A percentile compares a stretch with the other conserved stretches of the same genome.
Conservation (phyloP, 1,284 basidiomycete genomes). For the Psilocybe mexicana region DNA sequence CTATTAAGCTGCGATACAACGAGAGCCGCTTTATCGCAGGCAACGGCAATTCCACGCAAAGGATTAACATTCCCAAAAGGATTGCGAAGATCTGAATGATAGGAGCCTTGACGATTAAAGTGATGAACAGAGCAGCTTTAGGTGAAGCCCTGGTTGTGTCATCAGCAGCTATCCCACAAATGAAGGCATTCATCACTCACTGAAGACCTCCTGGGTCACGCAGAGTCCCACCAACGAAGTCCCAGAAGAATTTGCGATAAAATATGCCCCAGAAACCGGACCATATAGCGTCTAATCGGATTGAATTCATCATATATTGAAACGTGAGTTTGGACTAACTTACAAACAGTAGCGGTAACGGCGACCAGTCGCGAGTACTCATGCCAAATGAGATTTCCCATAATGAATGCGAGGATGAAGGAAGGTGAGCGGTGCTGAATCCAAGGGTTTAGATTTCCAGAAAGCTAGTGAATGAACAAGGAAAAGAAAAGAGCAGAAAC, state of each 20-base stretch:
- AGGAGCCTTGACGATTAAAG: constrained; percentile 73
- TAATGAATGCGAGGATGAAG: constrained; percentile 32
- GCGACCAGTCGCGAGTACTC: constrained; percentile 74
- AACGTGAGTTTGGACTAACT: constrained; percentile 35
- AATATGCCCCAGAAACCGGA: constrained; percentile 74
- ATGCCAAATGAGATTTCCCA: constrained; percentile 86
- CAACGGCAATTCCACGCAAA: constrained; percentile 69
- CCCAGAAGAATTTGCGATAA: constrained; percentile 92
- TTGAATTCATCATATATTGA: constrained; percentile 10
- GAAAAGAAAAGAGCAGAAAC: constrained; percentile 33
- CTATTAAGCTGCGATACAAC: constrained; percentile 64
- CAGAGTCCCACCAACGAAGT: constrained; percentile 70
- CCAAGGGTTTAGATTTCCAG: constrained; percentile 21
- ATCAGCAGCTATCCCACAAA: background rate
- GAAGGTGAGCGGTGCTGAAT: constrained; percentile 19
- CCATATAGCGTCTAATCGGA: constrained; percentile 70
- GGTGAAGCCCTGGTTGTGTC: constrained; percentile 57
- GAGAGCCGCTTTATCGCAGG: constrained; percentile 56
- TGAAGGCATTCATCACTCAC: constrained; percentile 46
- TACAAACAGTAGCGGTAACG: constrained; percentile 74
- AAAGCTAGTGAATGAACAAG: constrained; percentile 34
- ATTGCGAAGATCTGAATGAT: constrained; percentile 70
- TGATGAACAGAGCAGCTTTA: constrained; percentile 62
- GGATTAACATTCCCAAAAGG: constrained; percentile 53
- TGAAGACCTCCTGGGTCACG: constrained; percentile 78